Evolutionary conservation across 345 rosid species (phyloP).

Genomic region (Cardamine occulta): DNA sequence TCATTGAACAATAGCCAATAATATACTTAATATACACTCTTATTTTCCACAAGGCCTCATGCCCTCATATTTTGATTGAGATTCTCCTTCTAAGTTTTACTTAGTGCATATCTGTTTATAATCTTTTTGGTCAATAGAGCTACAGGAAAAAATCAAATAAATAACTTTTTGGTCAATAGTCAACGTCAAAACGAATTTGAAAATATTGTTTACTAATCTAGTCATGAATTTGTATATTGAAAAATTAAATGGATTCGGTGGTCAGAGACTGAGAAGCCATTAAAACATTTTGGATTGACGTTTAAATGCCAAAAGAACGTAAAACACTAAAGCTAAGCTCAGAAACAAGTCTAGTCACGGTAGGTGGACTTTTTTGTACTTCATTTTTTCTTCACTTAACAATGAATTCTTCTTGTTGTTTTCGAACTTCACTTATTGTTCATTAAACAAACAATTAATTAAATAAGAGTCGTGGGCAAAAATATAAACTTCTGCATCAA

Average conservation of each 20-base stretch:
- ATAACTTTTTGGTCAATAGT: conserved; percentile 11
- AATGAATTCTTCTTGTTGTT: neutral
- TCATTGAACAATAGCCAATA: conserved; percentile 16
- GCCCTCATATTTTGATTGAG: neutral
- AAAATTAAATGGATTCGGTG: neutral
- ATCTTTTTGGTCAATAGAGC: neutral
- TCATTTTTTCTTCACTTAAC: conserved; percentile 5
- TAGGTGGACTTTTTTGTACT: neutral
- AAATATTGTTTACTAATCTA: neutral
- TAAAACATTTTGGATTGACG: conserved; percentile 12
- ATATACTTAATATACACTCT: neutral
- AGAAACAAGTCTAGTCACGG: neutral
- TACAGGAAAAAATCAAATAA: neutral
- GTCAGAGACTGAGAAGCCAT: conserved; percentile 7
- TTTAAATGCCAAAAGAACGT: neutral
- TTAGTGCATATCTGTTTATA: neutral
- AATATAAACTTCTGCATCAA: neutral
- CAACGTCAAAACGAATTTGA: conserved; percentile 15
- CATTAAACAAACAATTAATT: neutral
- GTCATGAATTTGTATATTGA: conserved; percentile 2
- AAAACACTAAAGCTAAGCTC: neutral
- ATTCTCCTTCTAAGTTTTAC: neutral
- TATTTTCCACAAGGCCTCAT: conserved; percentile 11
- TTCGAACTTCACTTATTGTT: neutral
- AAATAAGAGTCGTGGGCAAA: neutral